Percentiles rank a stretch among this genome's conserved stretches.
Evolutionary conservation across 1,284 basidiomycete species (phyloP).

Genomic region (Malassezia furfur): DNA sequence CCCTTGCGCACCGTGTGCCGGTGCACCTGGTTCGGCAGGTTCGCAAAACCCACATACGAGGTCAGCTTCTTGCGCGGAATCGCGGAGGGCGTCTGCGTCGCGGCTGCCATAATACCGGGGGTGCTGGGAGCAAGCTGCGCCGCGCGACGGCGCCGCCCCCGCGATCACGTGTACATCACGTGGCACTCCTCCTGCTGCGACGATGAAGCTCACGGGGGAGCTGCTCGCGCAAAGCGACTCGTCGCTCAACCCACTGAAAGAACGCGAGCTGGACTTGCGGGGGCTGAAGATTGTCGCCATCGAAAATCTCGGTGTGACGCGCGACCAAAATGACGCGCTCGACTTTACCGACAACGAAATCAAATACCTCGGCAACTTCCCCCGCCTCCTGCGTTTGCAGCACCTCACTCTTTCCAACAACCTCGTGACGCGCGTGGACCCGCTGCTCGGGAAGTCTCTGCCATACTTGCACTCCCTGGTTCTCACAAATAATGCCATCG

Average conservation of each 20-base stretch:
- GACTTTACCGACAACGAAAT: constrained; percentile 96
- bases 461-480: constrained; percentile 68
- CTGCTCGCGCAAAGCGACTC: constrained; percentile 68
- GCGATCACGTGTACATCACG: constrained; percentile 14
- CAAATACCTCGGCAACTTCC: constrained; percentile 72
- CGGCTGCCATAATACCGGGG: background rate
- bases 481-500: constrained; percentile 51
- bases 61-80: constrained; percentile 35
- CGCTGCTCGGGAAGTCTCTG: constrained; percentile 68
- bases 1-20: constrained; percentile 42
- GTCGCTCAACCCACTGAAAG: constrained; percentile 77
- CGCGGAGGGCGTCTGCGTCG: constrained; percentile 2
- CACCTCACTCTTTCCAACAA: constrained; percentile 79
- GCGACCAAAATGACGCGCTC: constrained; percentile 87
- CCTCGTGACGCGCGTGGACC: constrained; percentile 69
- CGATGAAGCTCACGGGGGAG: constrained; percentile 86
- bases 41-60: constrained; percentile 47
- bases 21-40: constrained; percentile 47
- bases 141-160: background rate
- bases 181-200: background rate
- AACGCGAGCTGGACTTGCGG: constrained; percentile 64
- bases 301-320: constrained; percentile 97
- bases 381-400: constrained; percentile 66
- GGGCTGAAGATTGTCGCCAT: constrained; percentile 88
- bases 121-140: background rate